Evolutionary conservation across 805 yeast species (phyloP), one percentile per base, ranked within the genome.

Genomic region (Candida chauliodis): DNA sequence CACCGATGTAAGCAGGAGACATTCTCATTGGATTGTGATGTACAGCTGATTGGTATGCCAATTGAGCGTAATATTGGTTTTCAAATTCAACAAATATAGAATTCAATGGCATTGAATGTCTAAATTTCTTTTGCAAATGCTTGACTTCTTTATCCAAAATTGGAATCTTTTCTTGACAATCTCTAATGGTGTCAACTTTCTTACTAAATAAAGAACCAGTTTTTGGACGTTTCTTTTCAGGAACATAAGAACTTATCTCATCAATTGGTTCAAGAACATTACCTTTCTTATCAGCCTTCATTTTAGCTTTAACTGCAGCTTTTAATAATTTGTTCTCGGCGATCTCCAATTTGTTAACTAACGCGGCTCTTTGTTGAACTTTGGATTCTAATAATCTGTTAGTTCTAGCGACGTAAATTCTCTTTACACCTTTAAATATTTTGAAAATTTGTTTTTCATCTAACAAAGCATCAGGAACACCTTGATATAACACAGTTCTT

Each of bases 401-500:
- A 58, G 78, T 79, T 55, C 95, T 75, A 20, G 90, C 79, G 31
- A 89, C 80, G 79, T 89, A 86, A 34, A 91, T 83, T 44, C 78
- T 70, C 52, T 78, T 83, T 28, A 88, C 95, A 46, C 95, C 96
- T 30, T 78, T 81, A 53, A 88, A 90, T 41, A 90, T 56, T 54
- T 81, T 81, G 50, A 75, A 69, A 43, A 91, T 77, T 50, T 85
- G 88, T 40, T 73, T 69, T 54, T 84, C 95, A 55, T 79, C 79
- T 41, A 87, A 66, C 51, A 78, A 77, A 41, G 80, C 75, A 41
- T 81, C 77, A 8, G 97, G 93, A 5, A 89, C 91, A 7, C 85
- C 76, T 61, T 85, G 95, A 59, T 90, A 79, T 36, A 91, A 69
- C 1, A 91, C 87, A 2, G 91, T 84, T 57, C 95, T 78, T 9